Conservation (phyloP, 768 basidiomycete genomes). For the Agaricus sinodeliciosus region DNA sequence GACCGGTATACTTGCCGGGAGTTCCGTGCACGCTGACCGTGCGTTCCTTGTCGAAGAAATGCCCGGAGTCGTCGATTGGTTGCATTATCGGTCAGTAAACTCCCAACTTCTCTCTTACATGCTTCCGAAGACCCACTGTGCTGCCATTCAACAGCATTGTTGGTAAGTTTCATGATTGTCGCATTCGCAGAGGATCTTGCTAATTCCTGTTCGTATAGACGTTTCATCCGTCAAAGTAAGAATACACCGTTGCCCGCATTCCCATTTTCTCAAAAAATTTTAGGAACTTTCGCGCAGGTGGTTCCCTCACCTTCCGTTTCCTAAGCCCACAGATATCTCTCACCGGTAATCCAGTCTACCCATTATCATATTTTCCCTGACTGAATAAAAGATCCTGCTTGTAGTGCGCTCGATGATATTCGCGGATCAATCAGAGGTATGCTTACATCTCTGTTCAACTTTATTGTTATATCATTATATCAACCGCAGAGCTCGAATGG, state of each 20-base stretch:
- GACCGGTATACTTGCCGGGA: slow-evolving; percentile 76
- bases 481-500: slow-evolving; percentile 61
- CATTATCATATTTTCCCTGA: neutral
- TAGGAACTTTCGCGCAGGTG: slow-evolving; percentile 74
- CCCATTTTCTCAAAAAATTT: neutral
- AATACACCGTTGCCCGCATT: neutral
- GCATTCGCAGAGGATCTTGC: neutral
- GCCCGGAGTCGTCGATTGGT: slow-evolving; percentile 73
- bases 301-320: slow-evolving; percentile 40
- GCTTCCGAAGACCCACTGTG: neutral
- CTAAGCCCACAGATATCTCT: slow-evolving; percentile 26
- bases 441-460: neutral
- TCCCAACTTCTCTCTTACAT: neutral
- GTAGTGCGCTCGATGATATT: slow-evolving; percentile 82
- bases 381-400: neutral
- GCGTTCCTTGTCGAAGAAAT: slow-evolving; percentile 69
- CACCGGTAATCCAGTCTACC: slow-evolving; percentile 47
- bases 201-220: slow-evolving; percentile 36
- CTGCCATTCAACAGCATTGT: slow-evolving; percentile 45
- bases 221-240: slow-evolving; percentile 78
- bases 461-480: neutral
- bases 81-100: slow-evolving; percentile 64
- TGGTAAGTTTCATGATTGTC: slow-evolving; percentile 37
- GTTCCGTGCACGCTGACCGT: slow-evolving; percentile 78
- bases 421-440: slow-evolving; percentile 65